Percentiles rank a stretch among this genome's conserved stretches.
phyloP scores from a whole-genome alignment of 1,139 yeast species.

The Candida gigantensis region DNA sequence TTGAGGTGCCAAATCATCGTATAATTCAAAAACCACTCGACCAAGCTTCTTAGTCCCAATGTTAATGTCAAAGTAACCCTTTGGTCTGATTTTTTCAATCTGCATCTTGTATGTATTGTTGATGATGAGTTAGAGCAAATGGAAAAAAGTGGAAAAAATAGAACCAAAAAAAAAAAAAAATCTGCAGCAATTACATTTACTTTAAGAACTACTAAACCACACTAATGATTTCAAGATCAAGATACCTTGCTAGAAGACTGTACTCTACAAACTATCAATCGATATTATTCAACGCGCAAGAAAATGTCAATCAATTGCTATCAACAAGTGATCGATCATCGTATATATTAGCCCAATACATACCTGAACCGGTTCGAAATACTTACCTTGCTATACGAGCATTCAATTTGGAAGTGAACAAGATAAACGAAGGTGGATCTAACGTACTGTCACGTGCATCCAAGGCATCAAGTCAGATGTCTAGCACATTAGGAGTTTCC shows the following conservation, averaged over 20 bases:
- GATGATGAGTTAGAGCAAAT: too few relatives aligned
- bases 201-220: not conserved
- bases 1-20: slow-evolving; percentile 56
- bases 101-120: slow-evolving; percentile 24
- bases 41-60: slow-evolving; percentile 53
- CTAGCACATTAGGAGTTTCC: slow-evolving; percentile 40
- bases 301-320: slow-evolving; percentile 42
- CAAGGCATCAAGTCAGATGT: slow-evolving; percentile 31
- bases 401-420: slow-evolving; percentile 67
- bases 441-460: slow-evolving; percentile 34
- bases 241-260: slow-evolving; percentile 1
- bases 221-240: slow-evolving; percentile 2
- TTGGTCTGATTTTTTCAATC: slow-evolving; percentile 31
- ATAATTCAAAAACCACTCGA: slow-evolving; percentile 64
- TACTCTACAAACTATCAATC: slow-evolving; percentile 9
- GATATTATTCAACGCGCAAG: slow-evolving; percentile 38
- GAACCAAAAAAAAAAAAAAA: slow-evolving; percentile 4
- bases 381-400: slow-evolving; percentile 69
- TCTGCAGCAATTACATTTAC: not conserved
- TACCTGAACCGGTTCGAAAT: slow-evolving; percentile 67
- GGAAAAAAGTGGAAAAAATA: slow-evolving; percentile 1
- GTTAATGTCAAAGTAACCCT: slow-evolving; percentile 59
- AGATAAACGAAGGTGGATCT: slow-evolving; percentile 51
- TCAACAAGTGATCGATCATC: slow-evolving; percentile 64
- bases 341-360: slow-evolving; percentile 63